Evolutionary conservation across 2,329 filamentous ascomycete species (phyloP).

Genomic region (Chaetothyriales sp.): DNA sequence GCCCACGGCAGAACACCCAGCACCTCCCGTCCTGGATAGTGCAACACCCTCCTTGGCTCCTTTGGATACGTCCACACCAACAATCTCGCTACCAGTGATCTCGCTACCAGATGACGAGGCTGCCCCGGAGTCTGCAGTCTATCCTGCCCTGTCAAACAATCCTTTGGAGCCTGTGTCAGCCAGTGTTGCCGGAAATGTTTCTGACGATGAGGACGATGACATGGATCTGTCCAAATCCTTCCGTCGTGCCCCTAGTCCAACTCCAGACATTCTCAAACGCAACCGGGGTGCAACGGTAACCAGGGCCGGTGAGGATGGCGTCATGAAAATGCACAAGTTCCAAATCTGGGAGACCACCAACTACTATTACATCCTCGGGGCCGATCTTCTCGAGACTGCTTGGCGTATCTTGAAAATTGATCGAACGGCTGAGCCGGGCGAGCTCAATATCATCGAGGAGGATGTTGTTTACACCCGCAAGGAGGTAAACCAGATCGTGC

Average conservation of each 20-base stretch:
- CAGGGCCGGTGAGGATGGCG: slow-evolving; percentile 21
- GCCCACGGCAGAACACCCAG: slow-evolving; percentile 1
- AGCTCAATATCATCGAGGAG: slow-evolving; percentile 79
- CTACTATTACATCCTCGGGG: slow-evolving; percentile 86
- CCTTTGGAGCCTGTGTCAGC: slow-evolving; percentile 21
- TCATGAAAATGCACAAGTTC: slow-evolving; percentile 76
- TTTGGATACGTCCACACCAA: not conserved
- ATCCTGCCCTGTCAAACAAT: slow-evolving; percentile 21
- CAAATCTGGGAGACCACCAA: slow-evolving; percentile 93
- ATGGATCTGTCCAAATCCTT: slow-evolving; percentile 32
- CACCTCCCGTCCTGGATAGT: not conserved
- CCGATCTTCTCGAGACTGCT: slow-evolving; percentile 74
- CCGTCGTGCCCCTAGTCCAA: slow-evolving; percentile 27
- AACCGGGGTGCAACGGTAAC: slow-evolving; percentile 25
- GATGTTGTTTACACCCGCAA: slow-evolving; percentile 85
- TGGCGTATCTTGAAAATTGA: slow-evolving; percentile 94
- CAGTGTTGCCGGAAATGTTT: slow-evolving; percentile 22
- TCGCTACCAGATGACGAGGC: slow-evolving; percentile 5
- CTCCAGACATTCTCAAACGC: slow-evolving; percentile 25
- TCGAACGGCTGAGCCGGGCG: slow-evolving; percentile 63
- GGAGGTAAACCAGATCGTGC: slow-evolving; percentile 85
- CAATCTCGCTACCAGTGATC: slow-evolving; percentile 5
- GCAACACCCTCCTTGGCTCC: not conserved
- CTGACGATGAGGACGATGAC: slow-evolving; percentile 32
- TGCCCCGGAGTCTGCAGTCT: slow-evolving; percentile 7